Base-by-base conservation (phyloP, 176 grass and related monocot genomes). In the Cocos nucifera region DNA sequence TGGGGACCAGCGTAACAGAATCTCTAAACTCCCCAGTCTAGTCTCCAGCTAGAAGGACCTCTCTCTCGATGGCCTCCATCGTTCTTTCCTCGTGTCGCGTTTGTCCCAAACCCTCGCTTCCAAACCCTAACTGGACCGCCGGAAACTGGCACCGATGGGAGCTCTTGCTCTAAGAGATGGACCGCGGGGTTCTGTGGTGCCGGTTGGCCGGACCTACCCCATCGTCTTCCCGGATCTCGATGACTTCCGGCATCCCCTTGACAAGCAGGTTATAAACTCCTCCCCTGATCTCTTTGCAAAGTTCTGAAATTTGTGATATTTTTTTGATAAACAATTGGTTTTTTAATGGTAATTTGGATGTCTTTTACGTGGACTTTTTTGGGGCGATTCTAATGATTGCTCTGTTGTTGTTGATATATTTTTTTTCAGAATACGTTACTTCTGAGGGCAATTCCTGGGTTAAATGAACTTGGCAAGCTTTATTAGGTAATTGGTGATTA, bases 221-320 rank as follows among this genome's bases (percentile, higher is more conserved):
- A 28, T 70, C 21, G 49, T 54, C 54, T 49, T 75, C 26, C 76
- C 66, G 49, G 73, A 83, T 56, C 77, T 96, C 61, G 80, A 96
- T 64, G 91, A 90, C 72, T 75, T 96, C 72, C 82, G 83, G 64
- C 91, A 96, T 58, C 91, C 91, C 4, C 91, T 90, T n/a, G 91
- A 96, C 75, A 96, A 96, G 78, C 80, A 96, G 71, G 86, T 73
- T 23, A 67, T 9, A 53, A 53, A 15, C 17, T 24, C 19, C 19
- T 26, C 20, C 18, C 18, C 53, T 62, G 5, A 7, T 53, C 52
- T 35, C 49, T 6, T 63, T 50, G 14, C 3, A 4, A 49, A 2
- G 3, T 61, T 53, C 39, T 64, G 4, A 58, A 4, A 9, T 2
- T 20, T 21, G 10, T 23, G 3, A 14, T 21, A 21, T 66, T 19